A percentile compares a stretch with the other conserved stretches of the same genome.
phyloP scores from a whole-genome alignment of 495 filamentous ascomycete genomes.

The Hypomontagnella submonticulosa region DNA sequence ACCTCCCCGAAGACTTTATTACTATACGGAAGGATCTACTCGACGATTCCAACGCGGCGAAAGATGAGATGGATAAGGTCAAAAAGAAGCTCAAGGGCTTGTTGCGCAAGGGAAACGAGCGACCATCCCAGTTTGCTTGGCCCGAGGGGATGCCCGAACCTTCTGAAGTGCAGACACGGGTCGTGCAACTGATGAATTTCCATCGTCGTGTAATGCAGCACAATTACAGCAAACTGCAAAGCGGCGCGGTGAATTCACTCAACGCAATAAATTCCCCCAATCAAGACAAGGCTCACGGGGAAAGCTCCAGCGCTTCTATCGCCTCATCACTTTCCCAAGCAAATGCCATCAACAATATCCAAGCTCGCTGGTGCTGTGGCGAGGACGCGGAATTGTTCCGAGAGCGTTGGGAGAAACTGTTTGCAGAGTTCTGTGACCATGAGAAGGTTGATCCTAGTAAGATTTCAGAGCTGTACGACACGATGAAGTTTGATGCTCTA shows the following conservation, averaged over 20 bases:
- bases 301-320: constrained; percentile 52
- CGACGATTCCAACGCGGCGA: constrained; percentile 98
- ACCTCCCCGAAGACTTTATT: constrained; percentile 83
- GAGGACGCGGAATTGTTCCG: constrained; percentile 95
- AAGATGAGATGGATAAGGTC: constrained; percentile 99
- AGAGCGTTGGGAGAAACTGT: constrained; percentile 98
- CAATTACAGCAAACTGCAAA: constrained; percentile 83
- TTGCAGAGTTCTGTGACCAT: constrained; percentile 92
- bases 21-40: constrained; percentile 91
- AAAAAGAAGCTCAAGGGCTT: constrained; percentile 98
- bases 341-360: constrained; percentile 72
- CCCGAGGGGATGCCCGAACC: constrained; percentile 95
- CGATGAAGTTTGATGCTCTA: constrained; percentile 98
- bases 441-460: constrained; percentile 99
- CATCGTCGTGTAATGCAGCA: constrained; percentile 93
- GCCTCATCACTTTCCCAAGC: constrained; percentile 64
- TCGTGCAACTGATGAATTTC: constrained; percentile 97
- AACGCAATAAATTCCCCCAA: constrained; percentile 61
- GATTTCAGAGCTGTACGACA: constrained; percentile 97
- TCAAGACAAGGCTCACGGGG: constrained; percentile 52
- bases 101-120: constrained; percentile 84
- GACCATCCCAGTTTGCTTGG: constrained; percentile 96
- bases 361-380: constrained; percentile 94
- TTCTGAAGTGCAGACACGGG: constrained; percentile 86
- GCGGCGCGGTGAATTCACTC: constrained; percentile 68